Conservation (phyloP, 1,284 basidiomycete genomes). For the Tilletia caries region DNA sequence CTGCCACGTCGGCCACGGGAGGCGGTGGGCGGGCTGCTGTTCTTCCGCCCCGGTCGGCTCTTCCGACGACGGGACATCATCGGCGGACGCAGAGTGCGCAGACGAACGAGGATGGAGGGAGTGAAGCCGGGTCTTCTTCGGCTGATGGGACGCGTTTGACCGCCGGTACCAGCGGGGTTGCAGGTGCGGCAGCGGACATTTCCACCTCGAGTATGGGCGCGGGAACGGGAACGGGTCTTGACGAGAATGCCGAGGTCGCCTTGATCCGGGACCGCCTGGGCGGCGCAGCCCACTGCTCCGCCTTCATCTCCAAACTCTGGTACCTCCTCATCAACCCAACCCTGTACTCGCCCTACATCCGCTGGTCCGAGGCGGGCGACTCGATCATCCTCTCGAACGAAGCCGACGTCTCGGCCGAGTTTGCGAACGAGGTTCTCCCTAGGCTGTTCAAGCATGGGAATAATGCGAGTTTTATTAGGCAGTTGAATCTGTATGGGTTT, state of each 20-base stretch:
- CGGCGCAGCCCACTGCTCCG: conserved; percentile 51
- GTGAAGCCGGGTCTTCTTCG: too few species aligned
- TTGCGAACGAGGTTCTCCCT: conserved; percentile 48
- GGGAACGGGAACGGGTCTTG: neutral
- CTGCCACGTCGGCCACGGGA: neutral
- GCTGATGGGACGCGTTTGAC: too few species aligned
- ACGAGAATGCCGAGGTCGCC: conserved; percentile 48
- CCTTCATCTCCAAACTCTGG: conserved; percentile 53
- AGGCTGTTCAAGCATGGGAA: conserved; percentile 53
- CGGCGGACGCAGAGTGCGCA: conserved; percentile 25
- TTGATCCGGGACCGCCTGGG: conserved; percentile 50
- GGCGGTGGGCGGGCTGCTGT: too few species aligned
- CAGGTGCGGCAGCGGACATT: conserved; percentile 23
- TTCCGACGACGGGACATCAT: neutral
- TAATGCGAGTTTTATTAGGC: conserved; percentile 51
- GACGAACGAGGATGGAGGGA: conserved; percentile 20
- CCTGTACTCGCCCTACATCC: conserved; percentile 45
- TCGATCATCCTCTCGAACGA: conserved; percentile 51
- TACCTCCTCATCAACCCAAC: conserved; percentile 51
- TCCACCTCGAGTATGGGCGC: neutral
- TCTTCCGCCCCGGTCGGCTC: too few species aligned
- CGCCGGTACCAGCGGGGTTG: neutral
- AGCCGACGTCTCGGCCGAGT: conserved; percentile 47
- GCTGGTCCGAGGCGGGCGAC: conserved; percentile 47
- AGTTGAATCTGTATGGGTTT: conserved; percentile 53